Conservation (phyloP, 2,329 filamentous ascomycete genomes). For the Aspergillus sp. region DNA sequence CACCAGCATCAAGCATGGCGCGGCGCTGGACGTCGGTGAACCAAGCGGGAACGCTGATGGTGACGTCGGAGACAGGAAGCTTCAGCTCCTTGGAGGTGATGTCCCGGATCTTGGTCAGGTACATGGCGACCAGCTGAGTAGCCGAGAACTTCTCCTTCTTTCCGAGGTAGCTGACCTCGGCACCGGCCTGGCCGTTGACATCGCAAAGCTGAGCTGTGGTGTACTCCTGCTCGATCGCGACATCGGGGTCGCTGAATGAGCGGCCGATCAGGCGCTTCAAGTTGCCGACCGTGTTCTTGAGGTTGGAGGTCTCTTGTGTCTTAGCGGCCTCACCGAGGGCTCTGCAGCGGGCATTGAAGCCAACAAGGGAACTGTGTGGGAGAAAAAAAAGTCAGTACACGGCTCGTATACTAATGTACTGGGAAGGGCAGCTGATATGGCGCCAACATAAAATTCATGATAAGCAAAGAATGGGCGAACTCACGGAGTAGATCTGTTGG, state of each 20-base stretch:
- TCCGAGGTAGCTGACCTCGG: conserved; percentile 87
- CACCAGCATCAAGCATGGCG: conserved; percentile 83
- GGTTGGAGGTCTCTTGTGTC: conserved; percentile 98
- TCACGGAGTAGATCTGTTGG: conserved; percentile 96
- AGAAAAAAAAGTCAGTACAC: conserved; percentile 19
- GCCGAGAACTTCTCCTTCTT: conserved; percentile 96
- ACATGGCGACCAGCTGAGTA: conserved; percentile 93
- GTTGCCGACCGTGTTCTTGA: conserved; percentile 95
- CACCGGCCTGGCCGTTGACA: conserved; percentile 90
- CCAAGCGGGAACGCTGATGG: conserved; percentile 93
- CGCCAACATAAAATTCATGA: conserved; percentile 4
- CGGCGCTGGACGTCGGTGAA: conserved; percentile 94
- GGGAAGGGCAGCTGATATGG: not conserved
- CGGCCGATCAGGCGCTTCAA: conserved; percentile 93
- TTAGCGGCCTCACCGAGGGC: conserved; percentile 95
- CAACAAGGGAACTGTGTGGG: conserved; percentile 74
- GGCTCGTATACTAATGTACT: not conserved
- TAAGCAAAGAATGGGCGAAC: conserved; percentile 44
- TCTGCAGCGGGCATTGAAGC: conserved; percentile 90
- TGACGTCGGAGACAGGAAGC: conserved; percentile 87
- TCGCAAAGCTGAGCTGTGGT: conserved; percentile 85
- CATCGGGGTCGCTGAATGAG: conserved; percentile 82
- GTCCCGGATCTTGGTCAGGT: conserved; percentile 88
- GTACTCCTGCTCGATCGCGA: conserved; percentile 88
- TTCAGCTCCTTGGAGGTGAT: conserved; percentile 85